These are phyloP conservation scores for Penicillium atrosanguineum DNA, from an alignment of 495 filamentous ascomycete genomes.

Conservation along the genomic window DNA sequence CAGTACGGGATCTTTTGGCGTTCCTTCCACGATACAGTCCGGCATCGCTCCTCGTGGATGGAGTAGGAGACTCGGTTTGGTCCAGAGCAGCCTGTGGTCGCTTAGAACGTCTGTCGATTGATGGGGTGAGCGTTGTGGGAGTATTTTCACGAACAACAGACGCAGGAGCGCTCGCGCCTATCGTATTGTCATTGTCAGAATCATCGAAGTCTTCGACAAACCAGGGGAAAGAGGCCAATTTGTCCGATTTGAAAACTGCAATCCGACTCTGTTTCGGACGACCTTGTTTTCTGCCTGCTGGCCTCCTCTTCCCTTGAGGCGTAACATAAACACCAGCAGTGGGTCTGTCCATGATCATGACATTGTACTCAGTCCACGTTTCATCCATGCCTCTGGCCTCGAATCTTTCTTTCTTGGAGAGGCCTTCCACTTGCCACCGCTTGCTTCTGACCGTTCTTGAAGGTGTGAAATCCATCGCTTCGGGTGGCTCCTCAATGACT, in stretches of 20 bases:
- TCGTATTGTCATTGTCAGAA: slow-evolving; percentile 5
- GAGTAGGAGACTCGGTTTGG: not conserved
- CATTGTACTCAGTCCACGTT: slow-evolving; percentile 45
- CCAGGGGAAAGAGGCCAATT: slow-evolving; percentile 38
- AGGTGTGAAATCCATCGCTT: not conserved
- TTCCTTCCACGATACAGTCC: not conserved
- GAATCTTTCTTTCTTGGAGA: slow-evolving; percentile 38
- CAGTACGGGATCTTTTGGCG: not conserved
- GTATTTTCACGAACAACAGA: not conserved
- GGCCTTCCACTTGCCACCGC: slow-evolving; percentile 20
- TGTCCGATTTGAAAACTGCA: slow-evolving; percentile 49
- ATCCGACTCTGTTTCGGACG: slow-evolving; percentile 49
- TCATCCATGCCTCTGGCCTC: slow-evolving; percentile 44
- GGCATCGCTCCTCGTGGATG: not conserved
- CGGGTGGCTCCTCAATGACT: not conserved
- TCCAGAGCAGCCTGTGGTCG: not conserved
- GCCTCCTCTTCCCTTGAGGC: slow-evolving; percentile 41
- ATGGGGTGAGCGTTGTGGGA: not conserved
- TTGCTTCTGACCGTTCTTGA: slow-evolving; percentile 15
- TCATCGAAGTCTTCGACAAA: slow-evolving; percentile 19
- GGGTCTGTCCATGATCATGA: slow-evolving; percentile 37
- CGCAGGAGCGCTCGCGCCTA: not conserved
- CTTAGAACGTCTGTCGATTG: not conserved
- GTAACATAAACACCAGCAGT: slow-evolving; percentile 52
- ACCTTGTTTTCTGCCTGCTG: slow-evolving; percentile 45